Conservation (phyloP, 2,329 filamentous ascomycete genomes). For the Calonectria pseudoreteaudii region DNA sequence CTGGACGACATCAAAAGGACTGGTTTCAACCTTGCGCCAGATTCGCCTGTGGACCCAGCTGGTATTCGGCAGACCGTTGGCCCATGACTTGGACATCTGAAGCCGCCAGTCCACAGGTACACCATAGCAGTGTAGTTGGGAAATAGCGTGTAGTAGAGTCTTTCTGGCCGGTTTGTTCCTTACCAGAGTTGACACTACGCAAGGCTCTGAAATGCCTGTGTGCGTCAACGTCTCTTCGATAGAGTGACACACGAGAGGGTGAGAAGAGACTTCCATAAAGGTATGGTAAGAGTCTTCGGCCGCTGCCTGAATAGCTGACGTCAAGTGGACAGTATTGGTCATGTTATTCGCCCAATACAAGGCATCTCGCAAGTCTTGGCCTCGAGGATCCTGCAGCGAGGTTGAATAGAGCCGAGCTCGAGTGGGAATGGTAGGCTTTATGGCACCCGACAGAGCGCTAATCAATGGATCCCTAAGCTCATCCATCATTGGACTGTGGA, state of each 20-base stretch:
- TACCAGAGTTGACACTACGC: background rate
- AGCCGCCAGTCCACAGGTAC: background rate
- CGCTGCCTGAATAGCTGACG: background rate
- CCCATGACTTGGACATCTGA: background rate
- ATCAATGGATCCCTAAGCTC: background rate
- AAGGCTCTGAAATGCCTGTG: background rate
- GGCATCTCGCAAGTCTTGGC: background rate
- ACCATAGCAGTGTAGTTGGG: background rate
- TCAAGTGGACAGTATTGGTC: background rate
- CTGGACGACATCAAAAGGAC: background rate
- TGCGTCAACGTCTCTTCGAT: background rate
- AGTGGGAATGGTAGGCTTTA: background rate
- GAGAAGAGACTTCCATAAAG: background rate
- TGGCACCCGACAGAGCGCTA: background rate
- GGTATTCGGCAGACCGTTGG: background rate
- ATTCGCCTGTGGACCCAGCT: background rate
- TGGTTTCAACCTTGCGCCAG: background rate
- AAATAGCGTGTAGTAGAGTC: background rate
- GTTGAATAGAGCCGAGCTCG: background rate
- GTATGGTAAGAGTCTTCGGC: background rate
- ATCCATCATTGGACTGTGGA: conserved; percentile 1
- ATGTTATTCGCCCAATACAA: background rate
- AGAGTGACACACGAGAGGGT: background rate
- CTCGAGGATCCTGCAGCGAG: background rate
- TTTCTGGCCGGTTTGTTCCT: background rate